Conservation (phyloP, 2,329 filamentous ascomycete species). For the Beauveria sp. region DNA sequence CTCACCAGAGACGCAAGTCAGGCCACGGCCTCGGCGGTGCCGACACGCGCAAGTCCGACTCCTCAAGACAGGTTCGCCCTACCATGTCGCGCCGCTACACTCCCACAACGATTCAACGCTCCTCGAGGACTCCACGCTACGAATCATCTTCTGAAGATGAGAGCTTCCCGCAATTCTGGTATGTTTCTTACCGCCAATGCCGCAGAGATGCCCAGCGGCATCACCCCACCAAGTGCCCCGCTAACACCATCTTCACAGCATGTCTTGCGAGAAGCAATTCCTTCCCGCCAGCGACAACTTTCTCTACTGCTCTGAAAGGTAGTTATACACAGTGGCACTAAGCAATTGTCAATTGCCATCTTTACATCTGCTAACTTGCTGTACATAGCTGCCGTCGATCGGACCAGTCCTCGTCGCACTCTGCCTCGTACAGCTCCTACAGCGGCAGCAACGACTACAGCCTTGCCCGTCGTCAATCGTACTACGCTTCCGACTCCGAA, state of each 20-base stretch:
- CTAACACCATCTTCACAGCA: slow-evolving; percentile 34
- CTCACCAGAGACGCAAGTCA: slow-evolving; percentile 50
- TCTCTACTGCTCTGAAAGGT: slow-evolving; percentile 58
- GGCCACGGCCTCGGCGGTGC: slow-evolving; percentile 47
- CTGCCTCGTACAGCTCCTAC: slow-evolving; percentile 14
- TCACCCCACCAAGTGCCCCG: slow-evolving; percentile 12
- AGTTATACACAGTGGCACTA: slow-evolving; percentile 18
- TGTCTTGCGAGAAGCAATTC: slow-evolving; percentile 62
- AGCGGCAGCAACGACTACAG: slow-evolving; percentile 23
- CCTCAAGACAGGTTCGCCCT: slow-evolving; percentile 40
- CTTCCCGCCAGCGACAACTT: slow-evolving; percentile 47
- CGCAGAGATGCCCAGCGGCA: slow-evolving; percentile 12
- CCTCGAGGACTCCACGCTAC: slow-evolving; percentile 43
- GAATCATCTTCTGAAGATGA: slow-evolving; percentile 52
- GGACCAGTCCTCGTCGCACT: slow-evolving; percentile 34
- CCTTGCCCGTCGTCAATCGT: slow-evolving; percentile 34
- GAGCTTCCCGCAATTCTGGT: slow-evolving; percentile 60
- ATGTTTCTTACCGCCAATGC: slow-evolving; percentile 25
- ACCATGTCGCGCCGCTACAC: slow-evolving; percentile 37
- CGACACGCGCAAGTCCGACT: slow-evolving; percentile 45
- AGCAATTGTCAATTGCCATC: neutral
- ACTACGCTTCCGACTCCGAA: slow-evolving; percentile 39
- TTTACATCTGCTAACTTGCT: slow-evolving; percentile 16
- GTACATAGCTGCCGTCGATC: slow-evolving; percentile 42
- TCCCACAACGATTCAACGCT: slow-evolving; percentile 41